These are phyloP conservation scores for Populus hybrid DNA, from an alignment of 441 rosid genomes.

Conservation along the genomic window DNA sequence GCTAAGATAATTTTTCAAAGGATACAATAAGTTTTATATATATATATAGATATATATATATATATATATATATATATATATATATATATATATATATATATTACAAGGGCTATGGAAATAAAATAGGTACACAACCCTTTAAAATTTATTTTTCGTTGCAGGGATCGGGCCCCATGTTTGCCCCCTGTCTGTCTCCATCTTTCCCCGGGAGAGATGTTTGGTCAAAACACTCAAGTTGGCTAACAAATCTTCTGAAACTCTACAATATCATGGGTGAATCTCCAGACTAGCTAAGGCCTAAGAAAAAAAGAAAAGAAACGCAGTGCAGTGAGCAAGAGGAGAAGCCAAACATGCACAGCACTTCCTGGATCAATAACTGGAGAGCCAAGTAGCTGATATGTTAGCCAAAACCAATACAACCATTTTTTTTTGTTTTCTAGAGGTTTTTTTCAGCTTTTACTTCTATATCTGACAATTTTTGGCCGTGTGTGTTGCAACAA, in stretches of 20 bases:
- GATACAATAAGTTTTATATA: no score
- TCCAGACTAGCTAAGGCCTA: neutral
- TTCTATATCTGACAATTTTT: neutral
- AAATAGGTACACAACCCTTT: neutral
- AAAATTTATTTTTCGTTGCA: no score
- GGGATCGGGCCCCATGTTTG: neutral
- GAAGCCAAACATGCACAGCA: neutral
- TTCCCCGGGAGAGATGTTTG: neutral
- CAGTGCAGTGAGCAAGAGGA: neutral
- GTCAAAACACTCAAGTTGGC: conserved; percentile 12
- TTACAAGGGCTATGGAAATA: no score
- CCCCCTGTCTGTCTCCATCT: neutral
- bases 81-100: no score
- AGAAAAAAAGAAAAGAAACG: neutral
- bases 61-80: no score
- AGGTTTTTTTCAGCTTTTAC: neutral
- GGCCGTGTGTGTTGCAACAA: neutral
- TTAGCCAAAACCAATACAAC: neutral
- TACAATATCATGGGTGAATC: neutral
- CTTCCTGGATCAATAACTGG: neutral
- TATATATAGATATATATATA: no score
- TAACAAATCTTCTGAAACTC: neutral
- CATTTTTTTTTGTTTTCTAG: neutral
- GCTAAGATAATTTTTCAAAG: no score
- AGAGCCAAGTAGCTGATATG: neutral